Percentiles rank a stretch among this genome's conserved stretches.
phyloP scores from a whole-genome alignment of 352 stramenopile genomes.

The Albugo laibachii region DNA sequence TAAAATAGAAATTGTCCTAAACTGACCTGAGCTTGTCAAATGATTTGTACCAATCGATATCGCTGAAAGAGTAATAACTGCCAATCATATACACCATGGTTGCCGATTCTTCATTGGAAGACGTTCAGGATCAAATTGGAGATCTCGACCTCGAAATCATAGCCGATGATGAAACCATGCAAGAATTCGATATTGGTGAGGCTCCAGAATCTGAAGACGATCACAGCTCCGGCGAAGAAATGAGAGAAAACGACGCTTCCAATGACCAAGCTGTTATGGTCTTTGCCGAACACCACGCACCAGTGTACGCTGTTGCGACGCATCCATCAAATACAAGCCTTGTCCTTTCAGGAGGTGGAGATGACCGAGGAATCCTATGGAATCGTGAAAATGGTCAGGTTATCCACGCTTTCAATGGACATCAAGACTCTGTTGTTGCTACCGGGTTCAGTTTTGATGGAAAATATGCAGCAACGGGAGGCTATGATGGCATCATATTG shows the following conservation, averaged over 20 bases:
- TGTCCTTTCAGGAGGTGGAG: slow-evolving; percentile 61
- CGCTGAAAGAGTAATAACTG: no score
- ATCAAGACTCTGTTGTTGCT: slow-evolving; percentile 66
- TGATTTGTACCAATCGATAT: no score
- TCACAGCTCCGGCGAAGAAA: slow-evolving; percentile 24
- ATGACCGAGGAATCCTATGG: slow-evolving; percentile 74
- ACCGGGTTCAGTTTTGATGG: slow-evolving; percentile 78
- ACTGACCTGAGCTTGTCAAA: no score
- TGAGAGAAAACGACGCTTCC: slow-evolving; percentile 20
- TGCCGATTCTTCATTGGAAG: no score
- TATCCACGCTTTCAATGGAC: slow-evolving; percentile 53
- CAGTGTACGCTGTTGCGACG: slow-evolving; percentile 68
- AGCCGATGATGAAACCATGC: slow-evolving; percentile 45
- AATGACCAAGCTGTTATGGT: slow-evolving; percentile 38
- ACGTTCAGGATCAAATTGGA: background rate
- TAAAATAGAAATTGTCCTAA: no score
- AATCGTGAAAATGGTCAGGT: slow-evolving; percentile 64
- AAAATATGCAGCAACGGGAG: slow-evolving; percentile 69
- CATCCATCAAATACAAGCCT: slow-evolving; percentile 65
- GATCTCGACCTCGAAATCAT: slow-evolving; percentile 71
- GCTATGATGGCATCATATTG: slow-evolving; percentile 74
- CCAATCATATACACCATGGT: no score
- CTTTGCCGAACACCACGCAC: slow-evolving; percentile 40
- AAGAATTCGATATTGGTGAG: slow-evolving; percentile 74
- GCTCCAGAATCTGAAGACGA: slow-evolving; percentile 29